phyloP scores from a whole-genome alignment of 2,329 filamentous ascomycete species.

The Monilinia aucupariae region DNA sequence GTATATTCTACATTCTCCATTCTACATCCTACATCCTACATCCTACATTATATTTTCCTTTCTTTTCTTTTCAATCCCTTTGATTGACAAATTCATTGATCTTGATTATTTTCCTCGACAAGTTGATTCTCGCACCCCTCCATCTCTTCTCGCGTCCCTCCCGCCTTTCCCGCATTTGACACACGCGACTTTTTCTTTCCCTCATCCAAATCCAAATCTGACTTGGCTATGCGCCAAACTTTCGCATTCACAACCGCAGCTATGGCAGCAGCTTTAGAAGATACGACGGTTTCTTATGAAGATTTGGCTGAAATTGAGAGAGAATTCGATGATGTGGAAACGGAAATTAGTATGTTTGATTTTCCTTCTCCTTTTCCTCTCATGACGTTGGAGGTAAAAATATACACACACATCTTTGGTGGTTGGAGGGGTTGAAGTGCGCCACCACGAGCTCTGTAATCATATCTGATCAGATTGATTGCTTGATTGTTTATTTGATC shows the following conservation, averaged over 20 bases:
- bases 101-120: background rate
- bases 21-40: no score
- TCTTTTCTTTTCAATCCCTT: no score
- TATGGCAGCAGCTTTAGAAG: slow-evolving; percentile 37
- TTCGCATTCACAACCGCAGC: slow-evolving; percentile 31
- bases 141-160: background rate
- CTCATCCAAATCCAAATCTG: background rate
- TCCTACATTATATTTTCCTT: no score
- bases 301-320: slow-evolving; percentile 74
- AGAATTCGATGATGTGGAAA: slow-evolving; percentile 78
- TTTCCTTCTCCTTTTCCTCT: slow-evolving; percentile 35
- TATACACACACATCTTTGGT: background rate
- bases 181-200: background rate
- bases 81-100: no score
- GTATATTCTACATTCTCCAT: no score
- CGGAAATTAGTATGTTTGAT: slow-evolving; percentile 62
- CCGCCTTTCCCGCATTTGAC: background rate
- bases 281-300: slow-evolving; percentile 58
- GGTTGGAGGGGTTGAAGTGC: slow-evolving; percentile 6
- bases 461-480: slow-evolving; percentile 8
- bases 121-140: background rate
- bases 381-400: slow-evolving; percentile 6
- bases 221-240: slow-evolving; percentile 27
- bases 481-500: slow-evolving; percentile 4
- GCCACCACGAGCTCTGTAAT: slow-evolving; percentile 15